These are phyloP conservation scores for Sugiyamaella boreocaroliniensis DNA, from an alignment of 805 yeast genomes.

Conservation along the genomic window DNA sequence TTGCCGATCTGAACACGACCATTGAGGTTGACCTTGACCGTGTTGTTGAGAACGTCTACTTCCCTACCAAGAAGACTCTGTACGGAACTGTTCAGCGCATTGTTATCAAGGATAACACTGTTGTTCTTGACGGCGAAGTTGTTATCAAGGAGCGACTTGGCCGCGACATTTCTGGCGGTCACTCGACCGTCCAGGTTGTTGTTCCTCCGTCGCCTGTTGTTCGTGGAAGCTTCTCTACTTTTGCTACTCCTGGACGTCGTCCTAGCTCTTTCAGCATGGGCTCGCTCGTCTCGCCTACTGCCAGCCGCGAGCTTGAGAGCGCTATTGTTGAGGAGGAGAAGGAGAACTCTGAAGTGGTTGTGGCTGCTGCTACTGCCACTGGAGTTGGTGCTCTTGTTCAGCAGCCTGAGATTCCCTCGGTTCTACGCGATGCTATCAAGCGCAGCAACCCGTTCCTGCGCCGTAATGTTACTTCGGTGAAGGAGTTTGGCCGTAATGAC, in stretches of 20 bases:
- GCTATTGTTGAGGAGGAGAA: slow-evolving; percentile 20
- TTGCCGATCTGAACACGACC: slow-evolving; percentile 67
- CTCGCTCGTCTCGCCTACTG: neutral
- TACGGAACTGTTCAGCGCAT: slow-evolving; percentile 89
- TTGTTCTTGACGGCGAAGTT: slow-evolving; percentile 75
- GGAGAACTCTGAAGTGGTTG: slow-evolving; percentile 1
- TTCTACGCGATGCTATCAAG: slow-evolving; percentile 70
- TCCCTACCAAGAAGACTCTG: slow-evolving; percentile 43
- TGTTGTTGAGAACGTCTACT: slow-evolving; percentile 35
- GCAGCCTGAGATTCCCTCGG: slow-evolving; percentile 45
- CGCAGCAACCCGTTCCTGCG: slow-evolving; percentile 81
- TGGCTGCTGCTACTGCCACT: slow-evolving; percentile 26
- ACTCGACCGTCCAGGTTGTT: slow-evolving; percentile 27
- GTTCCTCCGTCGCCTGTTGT: slow-evolving; percentile 11
- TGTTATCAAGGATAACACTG: slow-evolving; percentile 66
- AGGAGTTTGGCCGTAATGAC: slow-evolving; percentile 79
- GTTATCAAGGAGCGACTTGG: slow-evolving; percentile 53
- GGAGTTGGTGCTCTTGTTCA: neutral
- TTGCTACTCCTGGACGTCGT: slow-evolving; percentile 4
- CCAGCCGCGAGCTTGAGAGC: slow-evolving; percentile 13
- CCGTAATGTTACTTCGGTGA: slow-evolving; percentile 80
- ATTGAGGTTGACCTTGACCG: slow-evolving; percentile 85
- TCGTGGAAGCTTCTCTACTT: neutral
- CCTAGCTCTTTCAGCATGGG: slow-evolving; percentile 1
- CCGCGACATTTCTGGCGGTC: slow-evolving; percentile 38